A percentile compares a stretch with the other conserved stretches of the same genome.
phyloP scores from a whole-genome alignment of 306 rosid species.

The Acacia crassicarpa region DNA sequence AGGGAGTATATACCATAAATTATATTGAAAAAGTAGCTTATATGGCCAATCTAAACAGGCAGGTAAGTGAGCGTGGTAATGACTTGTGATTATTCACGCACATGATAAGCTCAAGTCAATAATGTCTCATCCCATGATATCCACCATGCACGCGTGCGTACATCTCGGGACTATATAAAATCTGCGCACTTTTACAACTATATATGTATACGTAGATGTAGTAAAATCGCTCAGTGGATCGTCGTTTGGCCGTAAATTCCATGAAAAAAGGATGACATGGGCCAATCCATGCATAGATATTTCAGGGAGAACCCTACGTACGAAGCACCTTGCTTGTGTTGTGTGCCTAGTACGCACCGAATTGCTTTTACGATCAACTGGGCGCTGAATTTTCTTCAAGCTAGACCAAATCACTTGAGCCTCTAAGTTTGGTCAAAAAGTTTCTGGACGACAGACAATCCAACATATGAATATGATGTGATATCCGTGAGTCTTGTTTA shows the following conservation, averaged over 20 bases:
- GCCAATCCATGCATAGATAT: conserved; percentile 19
- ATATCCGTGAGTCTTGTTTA: background rate
- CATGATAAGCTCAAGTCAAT: background rate
- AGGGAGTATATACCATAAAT: no score
- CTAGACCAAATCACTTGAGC: conserved; percentile 4
- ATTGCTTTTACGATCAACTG: background rate
- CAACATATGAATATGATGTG: background rate
- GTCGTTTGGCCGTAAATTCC: conserved; percentile 21
- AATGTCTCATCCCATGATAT: background rate
- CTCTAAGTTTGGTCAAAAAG: conserved; percentile 19
- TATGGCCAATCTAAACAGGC: background rate
- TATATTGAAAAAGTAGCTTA: no score
- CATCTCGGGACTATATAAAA: background rate
- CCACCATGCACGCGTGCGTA: background rate
- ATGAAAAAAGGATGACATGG: conserved; percentile 13
- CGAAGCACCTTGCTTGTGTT: conserved; percentile 2
- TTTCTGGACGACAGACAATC: background rate
- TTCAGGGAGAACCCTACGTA: conserved; percentile 25
- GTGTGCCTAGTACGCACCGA: background rate
- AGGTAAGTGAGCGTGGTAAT: background rate
- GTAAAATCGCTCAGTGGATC: background rate
- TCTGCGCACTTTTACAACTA: background rate
- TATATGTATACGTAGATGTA: no score
- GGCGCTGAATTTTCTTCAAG: background rate
- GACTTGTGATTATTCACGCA: background rate